These are phyloP conservation scores for Botrytis fragariae DNA, from an alignment of 2,329 filamentous ascomycete species.

Conservation along the genomic window DNA sequence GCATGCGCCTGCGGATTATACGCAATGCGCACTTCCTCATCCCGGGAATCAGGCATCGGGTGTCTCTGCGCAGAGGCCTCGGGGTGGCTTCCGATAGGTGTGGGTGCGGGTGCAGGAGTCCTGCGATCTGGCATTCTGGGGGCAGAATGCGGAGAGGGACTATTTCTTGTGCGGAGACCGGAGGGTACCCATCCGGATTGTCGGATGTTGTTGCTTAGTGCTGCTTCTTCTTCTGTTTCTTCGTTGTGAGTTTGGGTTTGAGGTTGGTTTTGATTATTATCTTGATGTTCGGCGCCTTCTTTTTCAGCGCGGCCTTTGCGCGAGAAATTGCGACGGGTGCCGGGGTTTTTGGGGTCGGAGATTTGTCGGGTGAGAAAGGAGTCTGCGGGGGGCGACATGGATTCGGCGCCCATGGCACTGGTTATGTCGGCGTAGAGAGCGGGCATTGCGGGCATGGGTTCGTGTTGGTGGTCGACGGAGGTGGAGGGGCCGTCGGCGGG, in stretches of 20 bases:
- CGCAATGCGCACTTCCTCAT: constrained; percentile 1
- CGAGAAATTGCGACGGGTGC: constrained; percentile 10
- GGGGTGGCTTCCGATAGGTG: background rate
- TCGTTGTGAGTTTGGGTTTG: background rate
- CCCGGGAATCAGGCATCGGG: background rate
- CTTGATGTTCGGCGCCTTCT: background rate
- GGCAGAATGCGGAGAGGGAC: background rate
- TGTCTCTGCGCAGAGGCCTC: background rate
- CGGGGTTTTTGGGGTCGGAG: background rate
- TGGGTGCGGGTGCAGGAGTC: background rate
- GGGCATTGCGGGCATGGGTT: constrained; percentile 13
- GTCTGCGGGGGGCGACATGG: background rate
- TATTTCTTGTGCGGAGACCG: background rate
- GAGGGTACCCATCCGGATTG: constrained; percentile 11
- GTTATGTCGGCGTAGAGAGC: constrained; percentile 11
- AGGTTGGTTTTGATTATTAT: background rate
- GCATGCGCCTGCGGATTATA: background rate
- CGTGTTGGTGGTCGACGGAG: background rate
- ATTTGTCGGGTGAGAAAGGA: background rate
- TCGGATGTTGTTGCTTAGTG: background rate
- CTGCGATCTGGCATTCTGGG: background rate
- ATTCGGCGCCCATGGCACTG: constrained; percentile 2
- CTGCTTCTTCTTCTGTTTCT: background rate
- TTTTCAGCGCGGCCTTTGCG: constrained; percentile 10
- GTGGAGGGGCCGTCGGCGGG: background rate